Evolutionary conservation across 371 early-diverging fungal species (phyloP).

Genomic region (Lichtheimia ramosa): DNA sequence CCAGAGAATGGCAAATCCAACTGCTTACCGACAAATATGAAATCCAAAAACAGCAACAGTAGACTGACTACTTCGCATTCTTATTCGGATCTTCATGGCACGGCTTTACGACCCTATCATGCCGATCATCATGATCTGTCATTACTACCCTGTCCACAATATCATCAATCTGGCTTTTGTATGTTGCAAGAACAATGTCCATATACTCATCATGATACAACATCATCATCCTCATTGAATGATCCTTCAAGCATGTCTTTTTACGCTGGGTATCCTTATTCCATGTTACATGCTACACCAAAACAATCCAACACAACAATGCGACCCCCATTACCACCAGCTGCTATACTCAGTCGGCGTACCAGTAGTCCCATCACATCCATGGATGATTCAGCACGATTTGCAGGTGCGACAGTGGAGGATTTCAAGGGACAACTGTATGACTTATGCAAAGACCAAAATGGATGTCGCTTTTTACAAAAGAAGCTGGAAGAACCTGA

Average conservation of each 20-base stretch:
- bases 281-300: slow-evolving; percentile 10
- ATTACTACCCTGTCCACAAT: slow-evolving; percentile 27
- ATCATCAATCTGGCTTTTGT: slow-evolving; percentile 62
- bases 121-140: slow-evolving; percentile 5
- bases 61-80: slow-evolving; percentile 22
- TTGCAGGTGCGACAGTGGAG: slow-evolving; percentile 63
- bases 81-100: slow-evolving; percentile 30
- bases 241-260: slow-evolving; percentile 11
- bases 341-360: slow-evolving; percentile 11
- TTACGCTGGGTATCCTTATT: slow-evolving; percentile 14
- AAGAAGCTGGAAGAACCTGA: slow-evolving; percentile 79
- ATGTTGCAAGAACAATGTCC: slow-evolving; percentile 60
- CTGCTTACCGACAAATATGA: slow-evolving; percentile 11
- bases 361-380: background rate
- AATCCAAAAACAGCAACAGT: slow-evolving; percentile 9
- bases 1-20: slow-evolving; percentile 13
- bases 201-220: slow-evolving; percentile 39
- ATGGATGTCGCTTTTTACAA: slow-evolving; percentile 89
- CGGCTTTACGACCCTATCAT: slow-evolving; percentile 14
- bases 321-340: background rate
- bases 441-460: slow-evolving; percentile 85
- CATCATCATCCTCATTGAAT: slow-evolving; percentile 15
- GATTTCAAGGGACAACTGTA: slow-evolving; percentile 74
- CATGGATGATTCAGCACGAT: slow-evolving; percentile 52
- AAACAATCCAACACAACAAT: background rate